Conservation (phyloP, 2,329 filamentous ascomycete species). For the Verticillium klebahnii region DNA sequence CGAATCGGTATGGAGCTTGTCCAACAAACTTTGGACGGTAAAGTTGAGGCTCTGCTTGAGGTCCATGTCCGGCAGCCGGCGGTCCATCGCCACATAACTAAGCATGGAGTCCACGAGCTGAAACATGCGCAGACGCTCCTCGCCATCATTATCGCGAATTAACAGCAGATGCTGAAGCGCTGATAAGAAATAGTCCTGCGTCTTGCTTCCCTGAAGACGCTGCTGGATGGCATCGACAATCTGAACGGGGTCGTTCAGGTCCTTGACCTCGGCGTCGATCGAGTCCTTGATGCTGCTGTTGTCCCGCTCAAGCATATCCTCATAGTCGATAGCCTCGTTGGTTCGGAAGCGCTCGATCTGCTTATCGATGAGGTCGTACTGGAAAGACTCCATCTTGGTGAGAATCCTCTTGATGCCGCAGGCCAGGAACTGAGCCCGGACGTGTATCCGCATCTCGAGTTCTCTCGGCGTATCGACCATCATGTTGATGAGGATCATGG, state of each 20-base stretch:
- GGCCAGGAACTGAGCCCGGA: conserved; percentile 91
- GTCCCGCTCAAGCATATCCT: conserved; percentile 91
- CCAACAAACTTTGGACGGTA: conserved; percentile 89
- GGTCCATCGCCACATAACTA: conserved; percentile 97
- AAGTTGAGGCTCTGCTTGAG: conserved; percentile 97
- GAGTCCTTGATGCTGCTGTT: conserved; percentile 86
- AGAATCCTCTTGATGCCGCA: conserved; percentile 93
- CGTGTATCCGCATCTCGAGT: conserved; percentile 86
- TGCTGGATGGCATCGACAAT: conserved; percentile 91
- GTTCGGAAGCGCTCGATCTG: conserved; percentile 90
- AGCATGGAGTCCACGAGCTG: conserved; percentile 98
- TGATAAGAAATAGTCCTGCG: conserved; percentile 93
- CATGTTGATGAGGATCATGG: conserved; percentile 94
- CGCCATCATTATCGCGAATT: conserved; percentile 84
- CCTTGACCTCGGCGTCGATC: conserved; percentile 79
- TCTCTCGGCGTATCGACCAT: conserved; percentile 87
- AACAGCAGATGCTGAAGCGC: conserved; percentile 92
- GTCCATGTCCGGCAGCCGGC: conserved; percentile 92
- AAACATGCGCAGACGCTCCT: conserved; percentile 92
- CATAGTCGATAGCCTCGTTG: conserved; percentile 97
- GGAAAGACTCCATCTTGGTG: conserved; percentile 96
- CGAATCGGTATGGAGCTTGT: conserved; percentile 94
- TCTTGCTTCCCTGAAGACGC: conserved; percentile 75
- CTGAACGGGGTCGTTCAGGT: conserved; percentile 87
- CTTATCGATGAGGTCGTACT: conserved; percentile 98